phyloP scores from a whole-genome alignment of 2,329 filamentous ascomycete genomes.

The Akanthomyces dipterigenus region DNA sequence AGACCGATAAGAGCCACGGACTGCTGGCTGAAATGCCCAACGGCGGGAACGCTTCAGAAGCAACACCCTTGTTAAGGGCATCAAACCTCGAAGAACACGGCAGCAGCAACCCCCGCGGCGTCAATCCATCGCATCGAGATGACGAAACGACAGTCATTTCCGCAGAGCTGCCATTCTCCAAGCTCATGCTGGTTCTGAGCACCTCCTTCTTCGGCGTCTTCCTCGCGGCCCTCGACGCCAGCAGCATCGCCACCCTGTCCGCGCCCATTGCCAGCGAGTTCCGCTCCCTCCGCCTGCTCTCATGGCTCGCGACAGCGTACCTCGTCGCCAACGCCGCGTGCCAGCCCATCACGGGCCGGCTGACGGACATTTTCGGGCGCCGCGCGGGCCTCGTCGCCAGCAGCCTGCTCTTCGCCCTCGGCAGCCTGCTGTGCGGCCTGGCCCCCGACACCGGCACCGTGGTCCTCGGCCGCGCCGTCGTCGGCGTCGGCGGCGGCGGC shows the following conservation, averaged over 20 bases:
- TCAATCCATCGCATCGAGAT: not conserved
- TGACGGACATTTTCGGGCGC: too few species aligned
- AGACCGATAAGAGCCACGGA: not conserved
- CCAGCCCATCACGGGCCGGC: too few species aligned
- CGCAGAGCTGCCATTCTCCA: not conserved
- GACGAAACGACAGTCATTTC: not conserved
- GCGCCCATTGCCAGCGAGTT: conserved; percentile 74
- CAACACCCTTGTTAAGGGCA: not conserved
- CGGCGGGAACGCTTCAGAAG: not conserved
- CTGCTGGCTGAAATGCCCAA: not conserved
- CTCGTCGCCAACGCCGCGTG: too few species aligned
- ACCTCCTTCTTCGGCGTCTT: conserved; percentile 56
- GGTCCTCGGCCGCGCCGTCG: conserved; percentile 55
- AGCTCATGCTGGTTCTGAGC: conserved; percentile 40
- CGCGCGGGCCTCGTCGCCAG: conserved; percentile 50
- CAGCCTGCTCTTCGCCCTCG: conserved; percentile 65
- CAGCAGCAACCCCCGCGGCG: not conserved
- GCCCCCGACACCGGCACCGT: too few species aligned
- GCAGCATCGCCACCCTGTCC: conserved; percentile 77
- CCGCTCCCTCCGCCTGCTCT: too few species aligned
- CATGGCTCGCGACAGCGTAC: too few species aligned
- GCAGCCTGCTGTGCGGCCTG: conserved; percentile 60
- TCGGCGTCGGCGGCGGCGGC: conserved; percentile 55
- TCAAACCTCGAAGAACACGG: not conserved
- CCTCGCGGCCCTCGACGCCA: conserved; percentile 61